Percentiles rank a stretch among this genome's conserved stretches.
These are phyloP conservation scores for Trifolium fragiferum DNA, from an alignment of 306 rosid species.

Conservation along the genomic window DNA sequence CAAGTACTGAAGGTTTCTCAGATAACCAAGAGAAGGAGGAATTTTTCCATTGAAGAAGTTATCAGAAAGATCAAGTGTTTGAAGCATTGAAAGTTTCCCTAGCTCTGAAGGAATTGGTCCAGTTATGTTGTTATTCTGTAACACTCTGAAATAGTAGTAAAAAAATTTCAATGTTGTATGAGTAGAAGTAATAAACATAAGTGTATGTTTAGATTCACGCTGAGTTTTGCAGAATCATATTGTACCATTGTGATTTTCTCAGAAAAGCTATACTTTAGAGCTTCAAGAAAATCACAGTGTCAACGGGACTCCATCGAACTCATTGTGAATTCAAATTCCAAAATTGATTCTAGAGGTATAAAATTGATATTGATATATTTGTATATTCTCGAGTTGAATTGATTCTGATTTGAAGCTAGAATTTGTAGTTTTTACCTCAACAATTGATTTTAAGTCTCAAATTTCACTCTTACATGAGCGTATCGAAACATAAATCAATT, in stretches of 20 bases:
- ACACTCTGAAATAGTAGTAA: slow-evolving; percentile 58
- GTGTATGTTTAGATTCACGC: background rate
- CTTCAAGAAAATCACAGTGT: background rate
- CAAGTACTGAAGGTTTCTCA: slow-evolving; percentile 83
- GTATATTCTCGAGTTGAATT: too few species aligned
- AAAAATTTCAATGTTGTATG: background rate
- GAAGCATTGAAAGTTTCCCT: slow-evolving; percentile 78
- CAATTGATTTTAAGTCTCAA: background rate
- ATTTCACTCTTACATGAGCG: background rate
- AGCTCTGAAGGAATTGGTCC: slow-evolving; percentile 83
- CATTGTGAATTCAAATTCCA: background rate
- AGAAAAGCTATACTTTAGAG: background rate
- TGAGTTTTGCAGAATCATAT: background rate
- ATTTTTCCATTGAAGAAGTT: slow-evolving; percentile 73
- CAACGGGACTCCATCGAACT: background rate
- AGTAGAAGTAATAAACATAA: background rate
- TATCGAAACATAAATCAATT: background rate
- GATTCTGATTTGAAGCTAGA: too few species aligned
- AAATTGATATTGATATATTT: too few species aligned
- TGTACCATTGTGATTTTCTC: too few species aligned
- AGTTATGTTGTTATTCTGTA: slow-evolving; percentile 88
- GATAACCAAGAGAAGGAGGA: slow-evolving; percentile 71
- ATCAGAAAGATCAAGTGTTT: slow-evolving; percentile 83
- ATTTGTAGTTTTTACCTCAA: too few species aligned
- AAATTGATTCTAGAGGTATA: background rate